phyloP scores from a whole-genome alignment of 2,329 filamentous ascomycete genomes.

The Aspergillus amoenus region DNA sequence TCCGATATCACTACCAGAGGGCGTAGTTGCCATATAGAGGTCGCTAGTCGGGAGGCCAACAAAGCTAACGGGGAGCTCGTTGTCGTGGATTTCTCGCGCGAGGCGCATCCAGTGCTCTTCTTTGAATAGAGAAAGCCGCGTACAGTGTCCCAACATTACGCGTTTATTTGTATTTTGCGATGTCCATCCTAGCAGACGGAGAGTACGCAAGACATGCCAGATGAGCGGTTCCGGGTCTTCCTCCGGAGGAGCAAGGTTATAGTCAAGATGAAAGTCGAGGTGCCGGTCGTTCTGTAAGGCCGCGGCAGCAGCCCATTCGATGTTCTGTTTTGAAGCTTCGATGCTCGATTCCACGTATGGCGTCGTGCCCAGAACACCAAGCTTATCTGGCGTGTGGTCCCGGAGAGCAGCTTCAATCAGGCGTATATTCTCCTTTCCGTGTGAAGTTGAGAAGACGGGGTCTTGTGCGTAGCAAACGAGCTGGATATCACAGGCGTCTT shows the following conservation, averaged over 20 bases:
- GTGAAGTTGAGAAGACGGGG: slow-evolving; percentile 60
- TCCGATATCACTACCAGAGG: slow-evolving; percentile 21
- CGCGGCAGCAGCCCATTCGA: slow-evolving; percentile 61
- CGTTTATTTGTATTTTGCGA: slow-evolving; percentile 44
- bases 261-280: slow-evolving; percentile 72
- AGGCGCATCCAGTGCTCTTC: slow-evolving; percentile 52
- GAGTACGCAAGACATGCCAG: slow-evolving; percentile 53
- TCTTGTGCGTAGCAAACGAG: slow-evolving; percentile 72
- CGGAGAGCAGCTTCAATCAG: slow-evolving; percentile 50
- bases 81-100: slow-evolving; percentile 46
- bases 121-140: slow-evolving; percentile 60
- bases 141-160: slow-evolving; percentile 67
- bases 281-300: slow-evolving; percentile 55
- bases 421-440: slow-evolving; percentile 51
- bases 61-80: slow-evolving; percentile 61
- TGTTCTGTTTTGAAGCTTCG: slow-evolving; percentile 54
- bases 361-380: slow-evolving; percentile 66
- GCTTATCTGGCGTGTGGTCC: slow-evolving; percentile 26
- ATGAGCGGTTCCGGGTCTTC: slow-evolving; percentile 54
- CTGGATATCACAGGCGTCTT: slow-evolving; percentile 58
- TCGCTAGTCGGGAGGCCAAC: slow-evolving; percentile 70
- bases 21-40: slow-evolving; percentile 65
- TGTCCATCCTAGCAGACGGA: slow-evolving; percentile 55
- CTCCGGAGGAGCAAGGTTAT: slow-evolving; percentile 55
- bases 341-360: slow-evolving; percentile 65